Conservation (phyloP, 2,329 filamentous ascomycete genomes). For the Pseudogymnoascus sp. region DNA sequence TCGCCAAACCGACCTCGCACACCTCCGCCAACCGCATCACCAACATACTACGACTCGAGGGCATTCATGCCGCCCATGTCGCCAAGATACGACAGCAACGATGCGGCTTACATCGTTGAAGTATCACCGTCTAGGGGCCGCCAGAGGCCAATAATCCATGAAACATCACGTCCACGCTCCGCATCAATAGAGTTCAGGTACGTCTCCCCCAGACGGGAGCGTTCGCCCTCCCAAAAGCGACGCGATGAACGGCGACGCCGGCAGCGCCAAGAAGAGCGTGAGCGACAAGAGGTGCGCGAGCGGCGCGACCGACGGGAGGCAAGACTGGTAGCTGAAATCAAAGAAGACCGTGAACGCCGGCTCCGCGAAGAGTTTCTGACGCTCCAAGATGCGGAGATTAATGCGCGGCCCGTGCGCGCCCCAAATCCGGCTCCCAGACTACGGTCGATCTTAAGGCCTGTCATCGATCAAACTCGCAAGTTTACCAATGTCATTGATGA, state of each 20-base stretch:
- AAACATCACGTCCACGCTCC: conserved; percentile 12
- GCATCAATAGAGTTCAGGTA: conserved; percentile 20
- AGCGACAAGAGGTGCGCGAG: conserved; percentile 13
- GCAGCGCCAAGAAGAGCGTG: conserved; percentile 11
- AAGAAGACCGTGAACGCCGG: background rate
- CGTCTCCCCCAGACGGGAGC: conserved; percentile 20
- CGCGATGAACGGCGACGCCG: conserved; percentile 16
- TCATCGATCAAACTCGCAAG: conserved; percentile 19
- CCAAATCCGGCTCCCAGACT: conserved; percentile 17
- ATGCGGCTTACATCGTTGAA: conserved; percentile 13
- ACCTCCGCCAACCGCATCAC: conserved; percentile 22
- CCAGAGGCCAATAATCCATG: background rate
- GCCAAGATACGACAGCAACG: conserved; percentile 18
- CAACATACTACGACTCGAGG: background rate
- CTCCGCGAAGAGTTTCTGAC: conserved; percentile 19
- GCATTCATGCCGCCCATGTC: conserved; percentile 15
- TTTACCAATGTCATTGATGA: conserved; percentile 19
- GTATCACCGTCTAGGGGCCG: background rate
- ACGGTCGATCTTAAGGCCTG: conserved; percentile 16
- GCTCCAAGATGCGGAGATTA: conserved; percentile 26
- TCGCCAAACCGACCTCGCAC: conserved; percentile 18
- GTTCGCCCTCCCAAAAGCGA: conserved; percentile 15
- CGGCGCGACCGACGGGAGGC: conserved; percentile 17
- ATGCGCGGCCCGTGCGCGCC: conserved; percentile 18
- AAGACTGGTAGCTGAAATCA: conserved; percentile 14